These are phyloP conservation scores for Abrus pulchellus DNA, from an alignment of 306 rosid species.

Conservation along the genomic window DNA sequence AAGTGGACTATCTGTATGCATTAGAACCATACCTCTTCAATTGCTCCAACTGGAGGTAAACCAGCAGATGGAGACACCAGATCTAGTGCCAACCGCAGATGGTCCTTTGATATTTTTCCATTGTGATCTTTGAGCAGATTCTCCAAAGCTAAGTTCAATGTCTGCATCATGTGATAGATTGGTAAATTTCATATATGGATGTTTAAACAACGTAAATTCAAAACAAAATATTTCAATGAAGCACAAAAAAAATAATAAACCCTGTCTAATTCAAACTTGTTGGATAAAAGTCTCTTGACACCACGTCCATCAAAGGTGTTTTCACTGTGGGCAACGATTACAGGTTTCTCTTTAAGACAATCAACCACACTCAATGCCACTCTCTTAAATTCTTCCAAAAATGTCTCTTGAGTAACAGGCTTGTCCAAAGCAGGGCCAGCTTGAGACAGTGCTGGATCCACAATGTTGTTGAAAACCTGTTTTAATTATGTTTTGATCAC, in stretches of 20 bases:
- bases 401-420: slow-evolving; percentile 65
- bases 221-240: not conserved
- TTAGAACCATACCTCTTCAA: slow-evolving; percentile 69
- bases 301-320: slow-evolving; percentile 90
- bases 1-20: slow-evolving; percentile 20
- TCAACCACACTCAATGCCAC: slow-evolving; percentile 53
- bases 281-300: slow-evolving; percentile 76
- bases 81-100: slow-evolving; percentile 70
- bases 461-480: slow-evolving; percentile 68
- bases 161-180: slow-evolving; percentile 58
- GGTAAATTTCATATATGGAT: slow-evolving; percentile 3
- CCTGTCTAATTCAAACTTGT: slow-evolving; percentile 95
- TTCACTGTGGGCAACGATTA: slow-evolving; percentile 88
- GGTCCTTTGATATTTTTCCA: slow-evolving; percentile 79
- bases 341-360: slow-evolving; percentile 50
- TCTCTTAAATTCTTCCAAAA: slow-evolving; percentile 80
- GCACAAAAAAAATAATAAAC: slow-evolving; percentile 48
- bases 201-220: slow-evolving; percentile 16
- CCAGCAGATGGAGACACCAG: slow-evolving; percentile 79
- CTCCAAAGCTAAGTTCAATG: slow-evolving; percentile 67
- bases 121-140: slow-evolving; percentile 72
- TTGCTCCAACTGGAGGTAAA: slow-evolving; percentile 87
- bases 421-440: slow-evolving; percentile 60
- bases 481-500: not conserved
- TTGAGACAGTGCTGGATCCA: slow-evolving; percentile 73